Evolutionary conservation across 768 basidiomycete species (phyloP), one percentile per base, ranked within the genome.

Genomic region (Trametes cingulata): DNA sequence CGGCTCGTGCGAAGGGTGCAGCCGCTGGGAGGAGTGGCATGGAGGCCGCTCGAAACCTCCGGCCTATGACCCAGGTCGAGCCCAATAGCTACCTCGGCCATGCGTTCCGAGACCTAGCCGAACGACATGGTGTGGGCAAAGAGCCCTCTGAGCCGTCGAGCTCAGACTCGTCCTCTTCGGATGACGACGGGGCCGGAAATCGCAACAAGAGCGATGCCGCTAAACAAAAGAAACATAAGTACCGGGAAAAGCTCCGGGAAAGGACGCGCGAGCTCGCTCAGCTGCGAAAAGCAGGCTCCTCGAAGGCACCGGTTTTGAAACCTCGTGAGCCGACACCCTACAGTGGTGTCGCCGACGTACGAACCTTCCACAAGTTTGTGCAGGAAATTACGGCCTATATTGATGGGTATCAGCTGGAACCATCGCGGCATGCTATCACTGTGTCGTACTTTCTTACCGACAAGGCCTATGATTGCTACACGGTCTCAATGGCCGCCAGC

Each of bases 371-470:
- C 19, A 57, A 58, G 46, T 60, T 66, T 41, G 57, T 66, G 49
- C 15, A 42, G 3, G 45, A 66, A 19, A 52, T 36, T 2, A 48
- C 22, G 6, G 65, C 60, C n/a, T 66, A 66, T 46, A 8, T 66
- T 2, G 27, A 37, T 0, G 64, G 37, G 1, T 62, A 52, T 25
- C n/a, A 40, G 19, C 19, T 62, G 1, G 17, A 40, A 0, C 5
- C 20, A 17, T 5, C 5, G 1, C 49, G 48, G 48, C 36, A 40
- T 3, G 41, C 45, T 2, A 54, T 56, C 8, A 9, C 17, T 2
- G 46, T 57, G 0, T 56, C 61, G 0, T 41, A 69, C 12, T 78
- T 65, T 66, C 59, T 81, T 5, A 69, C 58, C 0, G 74, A 69
- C 0, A 66, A 65, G 0, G 77, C 76, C 0, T 70, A 71, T 46